Base-by-base conservation (phyloP, 1,284 basidiomycete species). In the Ustilago tritici region DNA sequence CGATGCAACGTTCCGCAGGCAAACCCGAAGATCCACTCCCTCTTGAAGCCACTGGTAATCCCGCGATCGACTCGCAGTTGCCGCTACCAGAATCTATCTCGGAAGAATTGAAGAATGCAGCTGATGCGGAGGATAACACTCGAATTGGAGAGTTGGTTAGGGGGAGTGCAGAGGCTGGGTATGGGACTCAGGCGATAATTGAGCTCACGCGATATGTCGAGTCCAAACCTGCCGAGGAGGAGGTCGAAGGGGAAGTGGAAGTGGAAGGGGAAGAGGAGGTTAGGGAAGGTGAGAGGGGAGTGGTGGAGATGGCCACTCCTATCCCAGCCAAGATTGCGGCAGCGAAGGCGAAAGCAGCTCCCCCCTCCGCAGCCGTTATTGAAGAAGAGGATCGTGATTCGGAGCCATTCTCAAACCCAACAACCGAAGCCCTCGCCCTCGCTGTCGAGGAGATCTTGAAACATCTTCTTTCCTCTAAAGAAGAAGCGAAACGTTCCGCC, bases 381-480 rank as follows among this genome's bases (percentile, higher is more conserved):
- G 49, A 23, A 31, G 31, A 53, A 52, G 58, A 52, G 57, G 41
- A 68, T 62, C 41, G 15, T 4, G 49, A 50, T 11, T 5, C 15
- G 6, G 56, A 43, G n/a, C 31, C 36, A 28, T 31, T 23, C 7
- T 50, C 46, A 7, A 65, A 62, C 2, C 69, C 74, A 2, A 71
- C 69, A 0, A 69, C 65, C 0, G 63, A 56, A 7, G 82, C 81
- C 8, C 72, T 83, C 4, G 79, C 80, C 2, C 56, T 80, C 4
- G 82, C 82, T 3, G 81, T 83, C 0, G 82, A 83, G 53, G 82
- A 83, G 61, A 82, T 84, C 47, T 72, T 84, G 53, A 82, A 82
- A 68, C 82, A 84, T 43, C 76, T 82, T 2, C 59, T 82, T 9
- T 70, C 76, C 57, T 61, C 67, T 49, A 80, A 84, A 52, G 81